A percentile compares a stretch with the other conserved stretches of the same genome.
These are phyloP conservation scores for Cutaneotrichosporon cavernicola DNA, from an alignment of 1,284 basidiomycete genomes.

Conservation along the genomic window DNA sequence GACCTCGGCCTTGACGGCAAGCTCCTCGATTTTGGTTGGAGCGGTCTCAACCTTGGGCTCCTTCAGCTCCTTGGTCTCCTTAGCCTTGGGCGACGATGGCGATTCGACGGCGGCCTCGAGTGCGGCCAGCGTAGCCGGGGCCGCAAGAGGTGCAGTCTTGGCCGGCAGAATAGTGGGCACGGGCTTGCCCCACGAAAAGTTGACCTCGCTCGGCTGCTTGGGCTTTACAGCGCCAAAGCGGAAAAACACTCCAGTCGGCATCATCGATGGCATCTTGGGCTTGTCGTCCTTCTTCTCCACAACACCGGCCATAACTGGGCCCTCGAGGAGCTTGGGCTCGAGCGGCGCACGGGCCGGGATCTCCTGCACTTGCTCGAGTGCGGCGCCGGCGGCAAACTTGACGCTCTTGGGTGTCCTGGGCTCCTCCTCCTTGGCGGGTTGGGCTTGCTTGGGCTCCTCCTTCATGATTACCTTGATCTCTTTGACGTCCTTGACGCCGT, in stretches of 20 bases:
- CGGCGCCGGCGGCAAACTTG: slow-evolving; percentile 1
- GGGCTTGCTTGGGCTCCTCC: background rate
- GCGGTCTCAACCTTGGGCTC: background rate
- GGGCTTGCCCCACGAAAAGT: background rate
- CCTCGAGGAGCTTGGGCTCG: slow-evolving; percentile 3
- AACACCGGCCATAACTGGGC: background rate
- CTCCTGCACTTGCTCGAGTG: slow-evolving; percentile 3
- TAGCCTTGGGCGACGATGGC: background rate
- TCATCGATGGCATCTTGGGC: background rate
- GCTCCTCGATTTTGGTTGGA: background rate
- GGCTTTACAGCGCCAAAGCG: background rate
- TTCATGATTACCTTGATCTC: background rate
- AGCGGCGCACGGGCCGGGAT: background rate
- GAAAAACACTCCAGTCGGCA: slow-evolving; percentile 4
- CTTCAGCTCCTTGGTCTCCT: background rate
- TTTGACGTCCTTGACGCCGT: background rate
- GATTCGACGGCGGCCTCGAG: background rate
- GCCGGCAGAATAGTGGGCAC: background rate
- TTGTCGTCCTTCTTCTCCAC: background rate
- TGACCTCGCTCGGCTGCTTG: background rate
- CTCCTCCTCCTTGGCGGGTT: background rate
- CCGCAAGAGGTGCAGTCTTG: background rate
- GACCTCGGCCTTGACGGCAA: background rate
- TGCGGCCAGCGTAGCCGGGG: background rate
- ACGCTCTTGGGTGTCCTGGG: slow-evolving; percentile 3